Evolutionary conservation across 2,329 filamentous ascomycete genomes (phyloP).

Genomic region (Nakataea oryzae): DNA sequence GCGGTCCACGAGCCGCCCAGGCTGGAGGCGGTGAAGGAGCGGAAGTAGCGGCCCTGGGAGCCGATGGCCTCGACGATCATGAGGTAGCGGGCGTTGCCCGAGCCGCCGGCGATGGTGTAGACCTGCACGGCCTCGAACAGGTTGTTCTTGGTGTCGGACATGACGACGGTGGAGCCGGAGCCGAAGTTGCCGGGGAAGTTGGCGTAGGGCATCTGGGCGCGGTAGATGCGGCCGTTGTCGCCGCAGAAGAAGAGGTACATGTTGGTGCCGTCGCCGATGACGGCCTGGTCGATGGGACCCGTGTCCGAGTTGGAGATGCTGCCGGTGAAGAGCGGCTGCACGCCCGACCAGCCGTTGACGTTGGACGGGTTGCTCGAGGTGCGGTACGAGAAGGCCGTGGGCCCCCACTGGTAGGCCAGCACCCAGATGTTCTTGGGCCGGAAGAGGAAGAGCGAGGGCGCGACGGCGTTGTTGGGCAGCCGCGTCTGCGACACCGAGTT

Average conservation of each 20-base stretch:
- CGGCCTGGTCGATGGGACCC: constrained; percentile 50
- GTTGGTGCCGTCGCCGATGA: constrained; percentile 49
- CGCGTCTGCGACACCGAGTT: constrained; percentile 37
- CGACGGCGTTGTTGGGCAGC: constrained; percentile 37
- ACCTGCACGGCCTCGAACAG: constrained; percentile 59
- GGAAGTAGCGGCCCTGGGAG: constrained; percentile 49
- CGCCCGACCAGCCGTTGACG: constrained; percentile 42
- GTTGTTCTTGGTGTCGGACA: constrained; percentile 43
- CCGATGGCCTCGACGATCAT: constrained; percentile 60
- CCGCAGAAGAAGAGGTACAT: constrained; percentile 59
- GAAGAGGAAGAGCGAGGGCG: constrained; percentile 55
- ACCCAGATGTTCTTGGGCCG: constrained; percentile 50
- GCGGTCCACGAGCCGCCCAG: constrained; percentile 47
- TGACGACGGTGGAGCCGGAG: constrained; percentile 31
- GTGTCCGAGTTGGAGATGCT: constrained; percentile 38
- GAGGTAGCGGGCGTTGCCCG: constrained; percentile 40
- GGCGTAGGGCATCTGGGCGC: constrained; percentile 49
- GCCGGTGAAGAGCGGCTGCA: constrained; percentile 45
- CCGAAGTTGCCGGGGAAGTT: constrained; percentile 54
- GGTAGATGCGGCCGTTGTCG: constrained; percentile 58
- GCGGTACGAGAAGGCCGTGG: constrained; percentile 46
- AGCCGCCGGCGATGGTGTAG: constrained; percentile 41
- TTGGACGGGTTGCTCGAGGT: constrained; percentile 49
- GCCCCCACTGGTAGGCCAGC: constrained; percentile 56
- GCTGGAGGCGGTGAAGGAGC: constrained; percentile 51